Evolutionary conservation across 208 protist species (phyloP).

Genomic region (Acanthamoeba comandoni): DNA sequence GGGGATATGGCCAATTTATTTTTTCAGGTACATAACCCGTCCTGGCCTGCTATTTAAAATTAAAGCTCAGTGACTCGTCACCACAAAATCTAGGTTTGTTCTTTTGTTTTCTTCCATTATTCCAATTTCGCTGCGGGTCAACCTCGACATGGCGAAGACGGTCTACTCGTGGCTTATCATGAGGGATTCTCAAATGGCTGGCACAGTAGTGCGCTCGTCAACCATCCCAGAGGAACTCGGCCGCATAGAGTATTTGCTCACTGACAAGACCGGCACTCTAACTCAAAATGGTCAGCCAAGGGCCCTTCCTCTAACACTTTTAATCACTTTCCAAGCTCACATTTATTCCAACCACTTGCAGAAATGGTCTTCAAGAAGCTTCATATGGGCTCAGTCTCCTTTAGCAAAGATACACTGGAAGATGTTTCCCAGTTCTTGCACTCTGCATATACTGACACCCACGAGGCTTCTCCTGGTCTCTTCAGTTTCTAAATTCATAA

Average conservation of each 20-base stretch:
- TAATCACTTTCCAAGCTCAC: background rate
- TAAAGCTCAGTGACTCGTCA: background rate
- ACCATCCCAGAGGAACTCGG: slow-evolving; percentile 98
- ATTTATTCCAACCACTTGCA: background rate
- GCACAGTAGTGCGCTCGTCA: slow-evolving; percentile 92
- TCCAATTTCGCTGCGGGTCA: slow-evolving; percentile 96
- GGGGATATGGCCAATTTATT: slow-evolving; percentile 92
- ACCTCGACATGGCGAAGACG: slow-evolving; percentile 97
- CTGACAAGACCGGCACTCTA: slow-evolving; percentile 98
- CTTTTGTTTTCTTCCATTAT: slow-evolving; percentile 98
- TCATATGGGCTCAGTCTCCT: slow-evolving; percentile 87
- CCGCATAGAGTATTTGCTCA: slow-evolving; percentile 96
- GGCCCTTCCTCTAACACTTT: background rate
- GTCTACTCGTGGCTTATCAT: slow-evolving; percentile 95
- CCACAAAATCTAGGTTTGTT: slow-evolving; percentile 91
- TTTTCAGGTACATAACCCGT: slow-evolving; percentile 85
- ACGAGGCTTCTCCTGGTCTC: background rate
- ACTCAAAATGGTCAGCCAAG: slow-evolving; percentile 94
- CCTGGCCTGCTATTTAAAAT: background rate
- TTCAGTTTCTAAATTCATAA: background rate
- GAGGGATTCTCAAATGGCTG: slow-evolving; percentile 89
- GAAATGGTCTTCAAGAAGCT: slow-evolving; percentile 90
- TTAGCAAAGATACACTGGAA: slow-evolving; percentile 77
- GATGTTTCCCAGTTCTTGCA: slow-evolving; percentile 73
- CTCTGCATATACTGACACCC: slow-evolving; percentile 39